These are phyloP conservation scores for Craterostigma plantagineum DNA, from an alignment of 257 asterid genomes.

Conservation along the genomic window DNA sequence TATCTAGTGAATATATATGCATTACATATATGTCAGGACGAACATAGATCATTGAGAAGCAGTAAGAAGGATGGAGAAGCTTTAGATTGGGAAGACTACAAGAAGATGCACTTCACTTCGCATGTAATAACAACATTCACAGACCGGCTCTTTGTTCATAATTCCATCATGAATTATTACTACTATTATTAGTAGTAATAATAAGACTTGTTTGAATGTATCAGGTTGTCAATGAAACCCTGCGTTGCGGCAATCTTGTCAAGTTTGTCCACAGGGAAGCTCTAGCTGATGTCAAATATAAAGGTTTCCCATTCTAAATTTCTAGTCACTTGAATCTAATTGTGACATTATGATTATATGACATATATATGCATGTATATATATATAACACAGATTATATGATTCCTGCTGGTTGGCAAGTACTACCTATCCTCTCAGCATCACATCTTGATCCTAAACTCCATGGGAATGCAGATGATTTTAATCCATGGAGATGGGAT, in stretches of 20 bases:
- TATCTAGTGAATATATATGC: neutral
- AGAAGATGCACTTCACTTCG: slow-evolving; percentile 55
- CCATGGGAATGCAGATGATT: slow-evolving; percentile 35
- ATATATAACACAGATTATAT: slow-evolving; percentile 38
- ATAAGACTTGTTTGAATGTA: neutral
- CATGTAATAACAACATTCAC: slow-evolving; percentile 15
- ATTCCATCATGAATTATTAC: too few relatives aligned
- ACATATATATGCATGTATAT: too few relatives aligned
- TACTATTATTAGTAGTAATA: too few relatives aligned
- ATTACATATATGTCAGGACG: slow-evolving; percentile 23
- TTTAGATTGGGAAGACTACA: slow-evolving; percentile 56
- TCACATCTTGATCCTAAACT: slow-evolving; percentile 50
- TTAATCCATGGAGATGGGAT: slow-evolving; percentile 66
- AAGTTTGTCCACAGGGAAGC: slow-evolving; percentile 65
- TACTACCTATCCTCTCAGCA: slow-evolving; percentile 47
- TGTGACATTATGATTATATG: too few relatives aligned
- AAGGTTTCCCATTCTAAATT: too few relatives aligned
- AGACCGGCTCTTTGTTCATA: neutral
- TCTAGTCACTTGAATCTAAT: too few relatives aligned
- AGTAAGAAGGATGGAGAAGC: slow-evolving; percentile 29
- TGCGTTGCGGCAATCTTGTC: slow-evolving; percentile 78
- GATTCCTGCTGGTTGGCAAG: slow-evolving; percentile 76
- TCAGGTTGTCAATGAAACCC: slow-evolving; percentile 59
- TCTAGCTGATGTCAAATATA: slow-evolving; percentile 43
- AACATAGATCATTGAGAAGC: slow-evolving; percentile 27